phyloP scores from a whole-genome alignment of 495 filamentous ascomycete species.

The Aspergillus heteromorphus region DNA sequence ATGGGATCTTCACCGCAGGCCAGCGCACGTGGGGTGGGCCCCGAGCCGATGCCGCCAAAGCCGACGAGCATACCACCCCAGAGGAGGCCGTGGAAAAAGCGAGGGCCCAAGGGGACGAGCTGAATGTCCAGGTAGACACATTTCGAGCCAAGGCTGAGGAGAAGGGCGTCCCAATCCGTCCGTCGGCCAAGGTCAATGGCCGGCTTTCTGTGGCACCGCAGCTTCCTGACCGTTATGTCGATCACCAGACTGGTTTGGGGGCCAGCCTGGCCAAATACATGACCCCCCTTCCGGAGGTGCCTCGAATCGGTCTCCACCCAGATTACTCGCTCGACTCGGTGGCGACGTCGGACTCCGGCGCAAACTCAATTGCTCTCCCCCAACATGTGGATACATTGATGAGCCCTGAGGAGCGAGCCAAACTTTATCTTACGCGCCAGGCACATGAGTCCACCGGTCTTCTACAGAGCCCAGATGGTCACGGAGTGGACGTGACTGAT shows the following conservation, averaged over 20 bases:
- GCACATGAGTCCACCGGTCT: constrained; percentile 32
- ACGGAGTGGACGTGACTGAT: not conserved
- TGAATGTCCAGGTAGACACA: constrained; percentile 86
- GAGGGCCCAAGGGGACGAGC: constrained; percentile 73
- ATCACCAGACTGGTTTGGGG: constrained; percentile 24
- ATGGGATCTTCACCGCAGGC: constrained; percentile 82
- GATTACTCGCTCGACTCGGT: constrained; percentile 69
- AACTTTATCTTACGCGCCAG: constrained; percentile 64
- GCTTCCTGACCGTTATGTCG: constrained; percentile 52
- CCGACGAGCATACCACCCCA: constrained; percentile 71
- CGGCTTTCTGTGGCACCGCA: constrained; percentile 36
- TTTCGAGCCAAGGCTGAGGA: constrained; percentile 70
- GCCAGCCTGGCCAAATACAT: constrained; percentile 33
- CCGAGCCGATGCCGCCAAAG: constrained; percentile 82
- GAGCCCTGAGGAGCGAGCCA: constrained; percentile 69
- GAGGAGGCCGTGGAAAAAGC: constrained; percentile 81
- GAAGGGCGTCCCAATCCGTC: constrained; percentile 57
- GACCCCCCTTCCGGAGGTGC: constrained; percentile 40
- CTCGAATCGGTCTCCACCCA: constrained; percentile 49
- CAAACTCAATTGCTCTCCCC: constrained; percentile 65
- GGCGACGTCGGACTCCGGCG: constrained; percentile 53
- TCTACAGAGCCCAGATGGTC: constrained; percentile 2
- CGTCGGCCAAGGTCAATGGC: constrained; percentile 68
- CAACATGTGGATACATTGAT: constrained; percentile 78
- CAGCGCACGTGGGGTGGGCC: constrained; percentile 97